Evolutionary conservation across 768 basidiomycete species (phyloP), one percentile per base, ranked within the genome.

Genomic region (Rhizopogon vesiculosus): DNA sequence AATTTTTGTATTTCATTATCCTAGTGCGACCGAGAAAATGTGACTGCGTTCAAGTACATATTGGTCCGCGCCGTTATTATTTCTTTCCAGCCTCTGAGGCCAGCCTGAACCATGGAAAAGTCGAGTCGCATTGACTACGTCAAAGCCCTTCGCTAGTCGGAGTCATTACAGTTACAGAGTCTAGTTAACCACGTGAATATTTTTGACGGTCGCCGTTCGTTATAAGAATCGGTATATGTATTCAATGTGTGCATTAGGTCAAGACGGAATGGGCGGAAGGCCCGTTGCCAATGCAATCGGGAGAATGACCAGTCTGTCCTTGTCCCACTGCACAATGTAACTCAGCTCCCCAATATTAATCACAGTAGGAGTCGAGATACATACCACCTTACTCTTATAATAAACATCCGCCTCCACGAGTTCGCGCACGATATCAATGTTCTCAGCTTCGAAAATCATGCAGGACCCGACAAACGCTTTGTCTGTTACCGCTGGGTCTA

Each of bases 401-500:
- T 65, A 65, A 22, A 64, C 5, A 29, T 69, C 69, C 0, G 19
- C 18, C 53, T 71, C 62, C 6, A 69, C 45, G 35, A 71, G 28
- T 41, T 60, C 56, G 10, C 56, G 67, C 39, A 51, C 63, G 63
- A 76, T 74, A 18, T 83, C 83, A 29, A 85, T 66, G 51, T 67
- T 77, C 54, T 77, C 77, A 7, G 82, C 82, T 64, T 85, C 76
- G 45, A 74, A 72, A 50, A 87, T 72, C 53, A 85, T 67, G 58
- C 77, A 71, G 0, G 83, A 85, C 18, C 84, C 85, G 45, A 81
- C 68, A 74, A 87, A 74, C 69, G 80, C 85, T 66, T 78, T 78
- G 45, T 78, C 72, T 15, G 75, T 73, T 22, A 69, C 73, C 3
- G 76, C 75, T n/a, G 74, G 72, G 31, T 69, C 67, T 53, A 78